These are phyloP conservation scores for Pseudocercospora crystallina DNA, from an alignment of 2,329 filamentous ascomycete species.

Conservation along the genomic window DNA sequence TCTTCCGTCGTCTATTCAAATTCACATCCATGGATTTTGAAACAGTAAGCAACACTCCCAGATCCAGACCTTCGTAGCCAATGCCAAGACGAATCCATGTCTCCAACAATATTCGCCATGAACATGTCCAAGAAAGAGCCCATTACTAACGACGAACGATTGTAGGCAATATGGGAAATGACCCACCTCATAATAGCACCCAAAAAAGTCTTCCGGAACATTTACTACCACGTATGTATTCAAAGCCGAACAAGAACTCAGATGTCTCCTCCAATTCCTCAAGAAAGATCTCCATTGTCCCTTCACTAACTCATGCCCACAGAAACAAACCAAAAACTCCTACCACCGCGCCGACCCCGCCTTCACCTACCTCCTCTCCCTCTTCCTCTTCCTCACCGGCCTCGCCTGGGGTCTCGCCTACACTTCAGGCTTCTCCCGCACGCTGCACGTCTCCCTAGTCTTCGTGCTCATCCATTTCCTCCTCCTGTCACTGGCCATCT, in stretches of 20 bases:
- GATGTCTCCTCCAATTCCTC: conserved; percentile 4
- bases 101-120: neutral
- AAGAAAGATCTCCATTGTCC: neutral
- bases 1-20: conserved; percentile 69
- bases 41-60: conserved; percentile 43
- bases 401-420: conserved; percentile 61
- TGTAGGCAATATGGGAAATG: conserved; percentile 67
- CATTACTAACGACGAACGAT: no score
- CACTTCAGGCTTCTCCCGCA: conserved; percentile 44
- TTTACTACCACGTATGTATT: conserved; percentile 64
- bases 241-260: neutral
- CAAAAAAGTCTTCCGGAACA: conserved; percentile 69
- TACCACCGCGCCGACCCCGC: conserved; percentile 69
- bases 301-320: neutral
- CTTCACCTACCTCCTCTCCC: conserved; percentile 67
- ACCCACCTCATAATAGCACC: conserved; percentile 66
- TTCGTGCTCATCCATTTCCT: conserved; percentile 62
- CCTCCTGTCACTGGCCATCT: conserved; percentile 58
- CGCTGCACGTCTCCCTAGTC: conserved; percentile 46
- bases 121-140: neutral
- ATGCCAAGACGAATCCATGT: no score
- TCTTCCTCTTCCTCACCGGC: conserved; percentile 58
- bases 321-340: conserved; percentile 64
- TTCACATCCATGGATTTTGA: conserved; percentile 75
- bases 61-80: no score